These are phyloP conservation scores for Aspergillus incahuasiensis DNA, from an alignment of 495 filamentous ascomycete species.

Conservation along the genomic window DNA sequence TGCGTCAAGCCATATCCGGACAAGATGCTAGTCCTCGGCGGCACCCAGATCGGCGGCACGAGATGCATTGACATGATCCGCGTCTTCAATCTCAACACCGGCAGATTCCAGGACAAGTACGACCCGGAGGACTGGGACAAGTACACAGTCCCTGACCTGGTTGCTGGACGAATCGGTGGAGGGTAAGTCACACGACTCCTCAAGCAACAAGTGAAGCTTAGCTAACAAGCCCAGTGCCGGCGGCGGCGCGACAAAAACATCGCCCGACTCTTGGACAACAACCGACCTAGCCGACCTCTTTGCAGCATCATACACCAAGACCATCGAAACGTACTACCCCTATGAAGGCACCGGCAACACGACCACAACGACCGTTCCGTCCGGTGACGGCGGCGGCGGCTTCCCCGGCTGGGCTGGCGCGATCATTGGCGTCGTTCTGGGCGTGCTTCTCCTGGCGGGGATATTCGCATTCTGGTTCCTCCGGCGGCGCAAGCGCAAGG, in stretches of 20 bases:
- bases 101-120: conserved; percentile 54
- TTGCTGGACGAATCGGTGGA: conserved; percentile 59
- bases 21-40: conserved; percentile 70
- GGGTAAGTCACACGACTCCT: conserved; percentile 30
- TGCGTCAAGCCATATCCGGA: conserved; percentile 67
- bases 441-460: conserved; percentile 54
- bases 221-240: conserved; percentile 5
- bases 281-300: conserved; percentile 51
- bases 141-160: conserved; percentile 58
- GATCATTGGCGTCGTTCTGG: conserved; percentile 62
- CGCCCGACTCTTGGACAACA: conserved; percentile 48
- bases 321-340: conserved; percentile 57
- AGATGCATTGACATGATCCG: conserved; percentile 53
- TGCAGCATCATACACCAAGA: conserved; percentile 47
- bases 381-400: conserved; percentile 23
- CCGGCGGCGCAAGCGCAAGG: conserved; percentile 39
- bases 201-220: conserved; percentile 18
- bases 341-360: conserved; percentile 35
- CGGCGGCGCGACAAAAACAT: conserved; percentile 56
- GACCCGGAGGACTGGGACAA: conserved; percentile 52
- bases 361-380: not conserved
- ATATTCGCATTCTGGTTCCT: conserved; percentile 49
- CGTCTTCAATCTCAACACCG: conserved; percentile 60
- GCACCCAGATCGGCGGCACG: conserved; percentile 25
- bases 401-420: conserved; percentile 58